Evolutionary conservation across 164 flowering plant species (phyloP).

Genomic region (Taxillus chinensis): DNA sequence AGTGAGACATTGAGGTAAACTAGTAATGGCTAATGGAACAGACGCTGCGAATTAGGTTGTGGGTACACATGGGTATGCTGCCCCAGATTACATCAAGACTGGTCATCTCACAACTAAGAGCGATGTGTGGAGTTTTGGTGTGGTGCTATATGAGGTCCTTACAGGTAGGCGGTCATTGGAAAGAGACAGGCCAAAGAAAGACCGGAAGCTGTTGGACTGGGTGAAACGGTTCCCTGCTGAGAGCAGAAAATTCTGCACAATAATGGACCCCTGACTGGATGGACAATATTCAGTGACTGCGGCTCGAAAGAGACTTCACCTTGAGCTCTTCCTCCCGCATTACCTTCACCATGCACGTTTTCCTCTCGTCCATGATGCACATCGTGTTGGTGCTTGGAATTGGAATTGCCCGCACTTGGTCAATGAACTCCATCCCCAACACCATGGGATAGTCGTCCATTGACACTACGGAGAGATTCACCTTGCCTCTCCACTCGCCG

Average conservation of each 20-base stretch:
- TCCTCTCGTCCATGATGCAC: too few species aligned
- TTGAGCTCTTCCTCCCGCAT: too few species aligned
- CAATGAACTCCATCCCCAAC: too few species aligned
- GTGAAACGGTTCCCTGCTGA: constrained; percentile 72
- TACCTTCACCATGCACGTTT: too few species aligned
- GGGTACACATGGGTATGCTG: constrained; percentile 91
- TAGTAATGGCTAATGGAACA: not conserved
- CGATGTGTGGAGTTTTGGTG: constrained; percentile 78
- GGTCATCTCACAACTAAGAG: constrained; percentile 69
- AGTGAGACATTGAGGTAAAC: too few species aligned
- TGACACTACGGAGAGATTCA: too few species aligned
- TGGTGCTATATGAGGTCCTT: constrained; percentile 3
- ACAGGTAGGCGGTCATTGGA: constrained; percentile 7
- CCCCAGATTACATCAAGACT: constrained; percentile 78
- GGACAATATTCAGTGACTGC: constrained; percentile 40
- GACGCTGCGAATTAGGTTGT: constrained; percentile 34
- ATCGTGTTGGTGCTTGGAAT: too few species aligned
- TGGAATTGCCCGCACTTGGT: too few species aligned
- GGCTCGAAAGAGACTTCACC: constrained; percentile 54
- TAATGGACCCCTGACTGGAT: constrained; percentile 62
- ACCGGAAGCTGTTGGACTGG: constrained; percentile 82
- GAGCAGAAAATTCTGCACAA: constrained; percentile 48
- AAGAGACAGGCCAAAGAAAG: not conserved
- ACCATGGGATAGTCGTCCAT: too few species aligned
- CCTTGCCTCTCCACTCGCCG: too few species aligned